These are phyloP conservation scores for Tetraselmis chui DNA, from an alignment of 139 green algal genomes.

Conservation along the genomic window DNA sequence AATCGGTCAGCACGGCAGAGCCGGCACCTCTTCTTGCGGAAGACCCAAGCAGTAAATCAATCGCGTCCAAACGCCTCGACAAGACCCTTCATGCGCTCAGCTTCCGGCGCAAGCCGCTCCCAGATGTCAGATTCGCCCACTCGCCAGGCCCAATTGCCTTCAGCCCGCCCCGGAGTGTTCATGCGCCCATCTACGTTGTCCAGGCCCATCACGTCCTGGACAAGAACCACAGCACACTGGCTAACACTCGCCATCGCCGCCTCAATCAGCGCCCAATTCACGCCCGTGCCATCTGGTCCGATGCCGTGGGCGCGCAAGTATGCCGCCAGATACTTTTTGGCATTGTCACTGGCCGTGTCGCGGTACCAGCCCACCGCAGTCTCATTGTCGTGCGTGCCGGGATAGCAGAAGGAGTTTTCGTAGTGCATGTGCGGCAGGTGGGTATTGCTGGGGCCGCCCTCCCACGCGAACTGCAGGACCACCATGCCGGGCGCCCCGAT, in stretches of 20 bases:
- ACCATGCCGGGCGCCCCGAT: constrained; percentile 95
- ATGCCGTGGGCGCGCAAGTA: constrained; percentile 46
- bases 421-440: constrained; percentile 97
- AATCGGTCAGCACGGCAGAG: no score
- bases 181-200: constrained; percentile 83
- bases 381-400: constrained; percentile 97
- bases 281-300: constrained; percentile 49
- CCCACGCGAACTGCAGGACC: constrained; percentile 97
- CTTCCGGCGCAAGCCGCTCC: constrained; percentile 9
- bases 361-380: constrained; percentile 80
- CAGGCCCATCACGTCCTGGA: constrained; percentile 93
- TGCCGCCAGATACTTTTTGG: constrained; percentile 52
- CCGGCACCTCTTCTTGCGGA: no score
- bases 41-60: no score
- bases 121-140: constrained; percentile 51
- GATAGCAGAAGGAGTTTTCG: constrained; percentile 88
- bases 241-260: constrained; percentile 62
- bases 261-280: constrained; percentile 74
- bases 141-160: constrained; percentile 85
- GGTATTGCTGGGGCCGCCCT: constrained; percentile 74
- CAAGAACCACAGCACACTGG: constrained; percentile 69
- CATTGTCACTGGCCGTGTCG: constrained; percentile 29
- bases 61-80: not conserved
- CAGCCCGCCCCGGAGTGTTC: constrained; percentile 84
- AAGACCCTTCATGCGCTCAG: not conserved